Base-by-base conservation (phyloP, 805 yeast species). In the Saccharomycopsis capsularis region DNA sequence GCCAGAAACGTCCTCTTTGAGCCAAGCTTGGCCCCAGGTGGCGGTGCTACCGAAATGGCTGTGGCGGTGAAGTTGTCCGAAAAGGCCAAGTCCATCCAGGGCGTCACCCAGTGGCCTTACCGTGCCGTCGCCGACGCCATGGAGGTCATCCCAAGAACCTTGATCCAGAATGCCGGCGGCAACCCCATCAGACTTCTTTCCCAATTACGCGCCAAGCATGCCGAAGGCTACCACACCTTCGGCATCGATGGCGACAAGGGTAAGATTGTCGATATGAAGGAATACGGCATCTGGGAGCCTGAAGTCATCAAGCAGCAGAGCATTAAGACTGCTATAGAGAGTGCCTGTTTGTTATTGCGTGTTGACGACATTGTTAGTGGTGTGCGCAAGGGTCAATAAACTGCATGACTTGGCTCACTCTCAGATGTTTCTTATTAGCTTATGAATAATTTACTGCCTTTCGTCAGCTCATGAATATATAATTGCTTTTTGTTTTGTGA, bases 41-140 rank as follows among this genome's bases (percentile, higher is more conserved):
- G 99, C 53, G 99, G 99, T 60, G 99, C 99, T 46, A 91, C 97
- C 25, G 99, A 93, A 70, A 93, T 93, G 98, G 98, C 98, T 2
- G 89, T 93, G 36, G 76, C 91, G 52, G 97, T 93, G 27, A 79
- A 75, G 56, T 74, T 93, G 52, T 77, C 95, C 16, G 96, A 90
- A 64, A 83, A 79, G 69, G 96, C 98, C 44, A 91, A 89, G 71
- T 75, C 81, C 44, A 78, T 93, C 57, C 96, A 89, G 65, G 99
- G 98, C 54, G 84, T 91, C 50, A 90, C 85, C 51, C 99, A 93
- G 69, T 91, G 96, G 95, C 99, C 99, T 43, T 93, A 93, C 68
- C 93, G 87, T 68, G 97, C 98, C 3, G 98, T 93, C 47, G 95
- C 97, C 6, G 98, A 93, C 70, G 98, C 99, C 0, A 84, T 93